A percentile compares a stretch with the other conserved stretches of the same genome.
Conservation (phyloP, 345 rosid species). For the Eucalyptus marginata region DNA sequence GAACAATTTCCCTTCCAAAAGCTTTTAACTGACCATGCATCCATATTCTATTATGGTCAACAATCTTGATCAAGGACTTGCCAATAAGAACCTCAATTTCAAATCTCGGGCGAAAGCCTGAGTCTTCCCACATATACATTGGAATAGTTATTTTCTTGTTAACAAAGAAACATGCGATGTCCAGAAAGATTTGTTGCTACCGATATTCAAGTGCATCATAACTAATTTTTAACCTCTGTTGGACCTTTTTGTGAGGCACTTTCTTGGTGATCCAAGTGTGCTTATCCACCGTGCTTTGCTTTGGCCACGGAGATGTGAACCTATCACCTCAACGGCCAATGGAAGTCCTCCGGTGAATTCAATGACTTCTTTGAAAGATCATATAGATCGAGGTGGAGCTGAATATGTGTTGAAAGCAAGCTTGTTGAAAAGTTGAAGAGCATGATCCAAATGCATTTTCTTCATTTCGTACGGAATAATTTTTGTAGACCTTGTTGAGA, state of each 20-base stretch:
- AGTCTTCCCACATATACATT: neutral
- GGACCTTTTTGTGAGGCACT: rapidly evolving
- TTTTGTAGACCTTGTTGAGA: too few species aligned
- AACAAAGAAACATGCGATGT: too few species aligned
- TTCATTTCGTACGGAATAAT: too few species aligned
- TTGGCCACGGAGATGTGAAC: too few species aligned
- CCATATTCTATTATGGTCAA: rapidly evolving
- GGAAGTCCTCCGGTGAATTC: too few species aligned
- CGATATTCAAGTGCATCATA: too few species aligned
- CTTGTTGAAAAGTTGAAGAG: too few species aligned
- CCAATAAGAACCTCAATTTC: rapidly evolving
- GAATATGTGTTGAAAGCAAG: too few species aligned
- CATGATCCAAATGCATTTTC: too few species aligned
- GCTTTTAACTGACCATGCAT: rapidly evolving
- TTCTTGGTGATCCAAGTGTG: rapidly evolving
- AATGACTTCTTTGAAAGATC: too few species aligned
- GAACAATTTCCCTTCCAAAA: neutral
- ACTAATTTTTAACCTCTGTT: rapidly evolving
- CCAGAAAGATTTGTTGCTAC: rapidly evolving
- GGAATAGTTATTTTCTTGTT: neutral
- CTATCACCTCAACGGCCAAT: too few species aligned
- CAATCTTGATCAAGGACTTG: neutral
- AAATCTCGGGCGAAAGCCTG: rapidly evolving
- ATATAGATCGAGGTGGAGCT: too few species aligned
- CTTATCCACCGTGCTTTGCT: rapidly evolving